Evolutionary conservation across 495 filamentous ascomycete genomes (phyloP), one percentile per base, ranked within the genome.

Genomic region (Daldinia caldariorum): DNA sequence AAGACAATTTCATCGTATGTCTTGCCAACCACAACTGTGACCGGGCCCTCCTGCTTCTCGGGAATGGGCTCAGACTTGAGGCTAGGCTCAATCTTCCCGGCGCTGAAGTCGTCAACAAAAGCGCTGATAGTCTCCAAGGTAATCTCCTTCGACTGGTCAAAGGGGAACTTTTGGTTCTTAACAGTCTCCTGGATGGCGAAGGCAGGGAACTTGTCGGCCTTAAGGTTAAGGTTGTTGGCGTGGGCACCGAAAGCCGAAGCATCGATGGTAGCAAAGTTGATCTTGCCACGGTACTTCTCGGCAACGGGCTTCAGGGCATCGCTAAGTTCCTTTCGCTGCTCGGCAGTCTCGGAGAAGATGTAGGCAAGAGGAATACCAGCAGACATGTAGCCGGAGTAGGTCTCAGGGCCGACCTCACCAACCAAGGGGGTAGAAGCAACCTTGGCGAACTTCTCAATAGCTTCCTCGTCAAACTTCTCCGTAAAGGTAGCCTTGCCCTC

Each of bases 241-340:
- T 99, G 95, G 66, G 94, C 93, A 78, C 96, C 96, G 76, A 94
- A 99, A 34, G 92, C 84, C 80, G 92, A 92, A 72, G 95, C 96
- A 77, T 99, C 95, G 75, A 99, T 97, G 71, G 95, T 98, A 66
- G 94, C 95, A 79, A 98, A 93, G 89, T 96, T 97, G 83, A 98
- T 87, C 65, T 86, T 87, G 70, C 94, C 94, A 78, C 91, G 92
- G 81, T 89, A 87, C 79, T 89, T 85, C 79, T 88, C 81, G 56
- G 90, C 90, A 73, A 93, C 75, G 67, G 89, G 81, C 81, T 86
- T 91, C 65, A 89, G 79, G 35, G 75, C 73, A 20, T 89, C 86
- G 68, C 91, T 84, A 74, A 97, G 88, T 73, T 88, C 83, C 77
- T 89, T 88, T 67, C 95, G 94, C 83, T 97, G 93, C 81, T 98